Conservation (phyloP, 495 filamentous ascomycete species). For the Chaetomium cochliodes region DNA sequence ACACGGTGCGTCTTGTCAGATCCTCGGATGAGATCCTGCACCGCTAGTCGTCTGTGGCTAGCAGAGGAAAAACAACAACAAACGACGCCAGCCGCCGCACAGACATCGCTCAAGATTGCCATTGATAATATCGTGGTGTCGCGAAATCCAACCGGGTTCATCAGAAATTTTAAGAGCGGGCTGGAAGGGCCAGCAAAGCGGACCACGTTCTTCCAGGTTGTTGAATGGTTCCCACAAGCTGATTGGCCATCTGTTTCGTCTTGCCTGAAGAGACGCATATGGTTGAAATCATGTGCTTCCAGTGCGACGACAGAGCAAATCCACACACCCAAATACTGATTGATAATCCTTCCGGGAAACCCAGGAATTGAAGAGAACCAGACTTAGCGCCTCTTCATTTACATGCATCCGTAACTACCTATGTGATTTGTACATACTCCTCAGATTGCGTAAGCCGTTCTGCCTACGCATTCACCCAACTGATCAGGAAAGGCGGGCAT, state of each 20-base stretch:
- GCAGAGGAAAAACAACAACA: no score
- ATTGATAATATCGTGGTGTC: slow-evolving; percentile 10
- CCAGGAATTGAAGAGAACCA: not conserved
- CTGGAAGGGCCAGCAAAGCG: not conserved
- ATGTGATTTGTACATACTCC: no score
- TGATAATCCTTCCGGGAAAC: no score
- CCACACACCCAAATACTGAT: no score
- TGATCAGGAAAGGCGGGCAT: not conserved
- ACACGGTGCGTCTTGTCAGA: slow-evolving; percentile 9
- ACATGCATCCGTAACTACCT: no score
- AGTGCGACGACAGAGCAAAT: not conserved
- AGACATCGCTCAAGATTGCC: not conserved
- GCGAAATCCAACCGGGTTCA: not conserved
- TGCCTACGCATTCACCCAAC: not conserved
- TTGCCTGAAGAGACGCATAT: slow-evolving; percentile 12
- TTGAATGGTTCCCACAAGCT: not conserved
- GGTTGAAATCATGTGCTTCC: slow-evolving; percentile 21
- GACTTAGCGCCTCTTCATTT: no score
- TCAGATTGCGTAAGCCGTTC: not conserved
- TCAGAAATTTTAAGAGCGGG: slow-evolving; percentile 3
- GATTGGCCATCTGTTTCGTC: slow-evolving; percentile 2
- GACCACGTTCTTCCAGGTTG: not conserved
- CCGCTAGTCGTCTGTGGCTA: not conserved
- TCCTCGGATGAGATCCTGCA: slow-evolving; percentile 5
- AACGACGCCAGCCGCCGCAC: slow-evolving; percentile 7